These are phyloP conservation scores for Aureobasidium sp. DNA, from an alignment of 2,329 filamentous ascomycete genomes.

Conservation along the genomic window DNA sequence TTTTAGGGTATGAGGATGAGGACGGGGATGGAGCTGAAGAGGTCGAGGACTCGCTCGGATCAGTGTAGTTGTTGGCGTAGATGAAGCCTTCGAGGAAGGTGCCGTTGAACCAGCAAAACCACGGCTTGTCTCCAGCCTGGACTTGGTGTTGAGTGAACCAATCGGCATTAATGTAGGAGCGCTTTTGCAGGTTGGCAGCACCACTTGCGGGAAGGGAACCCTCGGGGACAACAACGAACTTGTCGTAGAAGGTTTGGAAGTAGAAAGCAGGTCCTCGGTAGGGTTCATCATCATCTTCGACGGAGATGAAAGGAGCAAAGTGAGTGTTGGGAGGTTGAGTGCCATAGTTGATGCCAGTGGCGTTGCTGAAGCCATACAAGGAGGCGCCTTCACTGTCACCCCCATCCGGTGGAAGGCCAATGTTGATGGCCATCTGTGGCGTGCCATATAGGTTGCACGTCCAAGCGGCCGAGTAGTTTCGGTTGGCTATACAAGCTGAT, in stretches of 20 bases:
- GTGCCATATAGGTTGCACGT: conserved; percentile 45
- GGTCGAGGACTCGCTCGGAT: background rate
- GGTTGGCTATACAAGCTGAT: conserved; percentile 49
- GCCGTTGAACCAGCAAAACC: conserved; percentile 62
- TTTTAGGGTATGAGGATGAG: background rate
- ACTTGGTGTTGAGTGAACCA: conserved; percentile 33
- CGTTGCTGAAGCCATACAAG: conserved; percentile 22
- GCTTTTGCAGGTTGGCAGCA: conserved; percentile 19
- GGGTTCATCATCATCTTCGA: conserved; percentile 48
- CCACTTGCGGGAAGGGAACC: conserved; percentile 26
- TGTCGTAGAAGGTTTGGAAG: conserved; percentile 55
- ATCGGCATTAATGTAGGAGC: conserved; percentile 13
- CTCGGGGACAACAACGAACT: conserved; percentile 48
- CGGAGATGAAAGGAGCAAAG: conserved; percentile 40
- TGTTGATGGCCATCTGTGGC: conserved; percentile 22
- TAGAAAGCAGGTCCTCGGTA: conserved; percentile 53
- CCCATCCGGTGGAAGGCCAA: conserved; percentile 18
- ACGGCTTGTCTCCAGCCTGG: conserved; percentile 51
- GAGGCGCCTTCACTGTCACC: conserved; percentile 21
- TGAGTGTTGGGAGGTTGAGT: conserved; percentile 46
- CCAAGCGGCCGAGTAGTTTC: conserved; percentile 51
- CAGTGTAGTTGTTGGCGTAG: conserved; percentile 36
- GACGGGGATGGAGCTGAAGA: conserved; percentile 13
- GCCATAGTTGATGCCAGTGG: conserved; percentile 45
- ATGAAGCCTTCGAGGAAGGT: conserved; percentile 60